Evolutionary conservation across 2,329 filamentous ascomycete genomes (phyloP), one percentile per base, ranked within the genome.

Genomic region (Fusarium sarcochroum): DNA sequence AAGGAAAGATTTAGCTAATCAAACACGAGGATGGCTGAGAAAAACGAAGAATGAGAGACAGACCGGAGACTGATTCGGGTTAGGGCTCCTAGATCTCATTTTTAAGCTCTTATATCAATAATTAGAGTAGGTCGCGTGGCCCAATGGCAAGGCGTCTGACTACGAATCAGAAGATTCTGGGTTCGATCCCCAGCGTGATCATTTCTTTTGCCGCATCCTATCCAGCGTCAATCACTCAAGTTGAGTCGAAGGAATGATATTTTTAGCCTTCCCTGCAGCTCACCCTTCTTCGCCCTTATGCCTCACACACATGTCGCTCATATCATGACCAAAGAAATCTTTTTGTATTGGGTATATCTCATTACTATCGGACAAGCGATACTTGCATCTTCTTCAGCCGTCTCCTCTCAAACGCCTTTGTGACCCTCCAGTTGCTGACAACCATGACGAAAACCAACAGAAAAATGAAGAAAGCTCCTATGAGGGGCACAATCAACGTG

Each of bases 101-200:
- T 13, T 10, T 3, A 11, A 30, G 10, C 10, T 13, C 10, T 2
- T 30, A 2, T 3, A 11, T 15, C 23, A 65, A 13, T 3, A 64
- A 64, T 15, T 3, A 41, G 7, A 13, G 7, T 3, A 35, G 61
- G 61, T 64, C 61, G 61, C 61, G 61, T 64, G 61, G 61, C 61
- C 61, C 61, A 64, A 64, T 64, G 61, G 62, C 63, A 66, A 66
- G 63, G 63, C 63, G 62, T 66, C 63, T 66, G 63, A 66, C 63
- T 66, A 66, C 63, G 63, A 66, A 66, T 66, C 63, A 66, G 63
- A 66, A 66, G 61, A 66, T 66, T 66, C 61, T 66, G 62, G 63
- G 63, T 66, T 66, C 63, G 63, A 66, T 66, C 63, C 63, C 63
- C 55, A 66, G 55, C 63, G 55, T 66, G 63, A 66, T 66, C 63